These are phyloP conservation scores for Mycotypha africana DNA, from an alignment of 371 early-diverging fungal genomes.

Conservation along the genomic window DNA sequence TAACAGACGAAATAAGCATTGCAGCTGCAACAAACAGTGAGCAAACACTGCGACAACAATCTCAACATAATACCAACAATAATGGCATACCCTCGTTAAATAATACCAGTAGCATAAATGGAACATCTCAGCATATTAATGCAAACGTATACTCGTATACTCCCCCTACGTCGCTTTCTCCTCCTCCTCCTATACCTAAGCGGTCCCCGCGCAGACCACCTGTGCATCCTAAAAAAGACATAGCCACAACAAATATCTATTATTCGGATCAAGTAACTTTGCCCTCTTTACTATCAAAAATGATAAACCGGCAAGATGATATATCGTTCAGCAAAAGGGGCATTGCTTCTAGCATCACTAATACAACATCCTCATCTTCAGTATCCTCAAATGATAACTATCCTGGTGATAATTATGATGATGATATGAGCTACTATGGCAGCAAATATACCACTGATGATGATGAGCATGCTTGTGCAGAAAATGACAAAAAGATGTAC, in stretches of 20 bases:
- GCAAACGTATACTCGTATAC: no score
- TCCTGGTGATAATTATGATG: no score
- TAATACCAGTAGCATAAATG: no score
- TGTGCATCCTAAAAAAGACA: not conserved
- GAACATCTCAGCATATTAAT: not conserved
- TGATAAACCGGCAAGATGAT: constrained; percentile 8
- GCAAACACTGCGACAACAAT: no score
- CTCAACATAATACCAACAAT: not conserved
- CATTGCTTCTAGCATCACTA: no score
- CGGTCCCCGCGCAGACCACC: constrained; percentile 30
- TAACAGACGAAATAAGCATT: no score
- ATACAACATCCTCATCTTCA: not conserved
- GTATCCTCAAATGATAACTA: constrained; percentile 5
- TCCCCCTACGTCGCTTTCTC: not conserved
- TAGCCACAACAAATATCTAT: constrained; percentile 27
- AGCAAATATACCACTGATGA: no score
- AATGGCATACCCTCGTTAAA: no score
- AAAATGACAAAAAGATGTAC: constrained; percentile 2
- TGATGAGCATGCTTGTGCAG: not conserved
- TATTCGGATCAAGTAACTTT: constrained; percentile 32
- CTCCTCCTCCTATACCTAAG: constrained; percentile 35
- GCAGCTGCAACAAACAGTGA: no score
- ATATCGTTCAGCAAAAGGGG: no score
- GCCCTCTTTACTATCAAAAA: constrained; percentile 33
- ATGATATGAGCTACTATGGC: no score